phyloP scores from a whole-genome alignment of 2,329 filamentous ascomycete species.

The Rhinocladiella similis region DNA sequence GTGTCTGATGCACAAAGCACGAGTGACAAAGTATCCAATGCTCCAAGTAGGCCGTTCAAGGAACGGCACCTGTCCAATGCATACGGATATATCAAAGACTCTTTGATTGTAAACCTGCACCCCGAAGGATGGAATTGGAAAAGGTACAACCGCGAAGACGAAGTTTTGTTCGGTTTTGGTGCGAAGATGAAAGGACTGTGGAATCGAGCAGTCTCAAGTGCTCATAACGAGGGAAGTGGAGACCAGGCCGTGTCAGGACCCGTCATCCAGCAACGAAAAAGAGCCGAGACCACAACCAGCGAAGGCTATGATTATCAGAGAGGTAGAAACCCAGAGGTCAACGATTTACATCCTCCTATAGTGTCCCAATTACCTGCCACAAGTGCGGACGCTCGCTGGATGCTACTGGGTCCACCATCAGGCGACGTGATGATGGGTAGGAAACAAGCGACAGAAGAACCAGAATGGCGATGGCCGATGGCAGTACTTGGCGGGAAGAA shows the following conservation, averaged over 20 bases:
- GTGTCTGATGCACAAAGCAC: background rate
- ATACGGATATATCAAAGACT: slow-evolving; percentile 63
- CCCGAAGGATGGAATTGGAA: slow-evolving; percentile 71
- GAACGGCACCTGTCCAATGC: slow-evolving; percentile 78
- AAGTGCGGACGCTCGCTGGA: slow-evolving; percentile 77
- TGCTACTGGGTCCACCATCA: slow-evolving; percentile 87
- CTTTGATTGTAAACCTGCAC: slow-evolving; percentile 50
- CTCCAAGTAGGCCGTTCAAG: slow-evolving; percentile 85
- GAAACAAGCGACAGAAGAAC: slow-evolving; percentile 44
- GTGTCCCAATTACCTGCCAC: slow-evolving; percentile 72
- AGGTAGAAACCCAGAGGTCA: slow-evolving; percentile 69
- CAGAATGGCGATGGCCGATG: slow-evolving; percentile 23
- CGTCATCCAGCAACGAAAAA: slow-evolving; percentile 34
- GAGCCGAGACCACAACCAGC: slow-evolving; percentile 36
- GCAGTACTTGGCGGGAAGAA: slow-evolving; percentile 22
- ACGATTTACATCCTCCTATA: slow-evolving; percentile 82
- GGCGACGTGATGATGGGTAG: slow-evolving; percentile 91
- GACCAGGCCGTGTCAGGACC: background rate
- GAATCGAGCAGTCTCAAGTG: slow-evolving; percentile 19
- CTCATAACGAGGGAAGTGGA: slow-evolving; percentile 7
- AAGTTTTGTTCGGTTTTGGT: slow-evolving; percentile 72
- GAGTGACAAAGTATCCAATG: slow-evolving; percentile 54
- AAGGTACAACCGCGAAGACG: slow-evolving; percentile 83
- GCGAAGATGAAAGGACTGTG: slow-evolving; percentile 27
- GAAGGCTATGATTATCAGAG: slow-evolving; percentile 59